Evolutionary conservation across 2,329 filamentous ascomycete species (phyloP).

Genomic region (Nemania sp.): DNA sequence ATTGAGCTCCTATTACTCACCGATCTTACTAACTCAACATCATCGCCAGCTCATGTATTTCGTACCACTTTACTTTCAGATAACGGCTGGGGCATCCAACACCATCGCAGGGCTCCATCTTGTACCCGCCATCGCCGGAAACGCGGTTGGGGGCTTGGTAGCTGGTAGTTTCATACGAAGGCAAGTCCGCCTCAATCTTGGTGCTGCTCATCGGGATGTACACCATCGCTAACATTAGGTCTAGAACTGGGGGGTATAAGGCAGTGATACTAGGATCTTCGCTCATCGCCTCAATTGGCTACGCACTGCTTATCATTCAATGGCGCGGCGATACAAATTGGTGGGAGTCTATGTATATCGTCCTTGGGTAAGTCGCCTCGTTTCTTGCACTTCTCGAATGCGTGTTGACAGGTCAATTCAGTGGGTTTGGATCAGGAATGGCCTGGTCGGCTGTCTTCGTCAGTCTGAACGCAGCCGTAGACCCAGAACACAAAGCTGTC

Average conservation of each 20-base stretch:
- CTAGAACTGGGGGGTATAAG: conserved; percentile 64
- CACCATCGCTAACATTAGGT: background rate
- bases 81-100: conserved; percentile 60
- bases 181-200: conserved; percentile 27
- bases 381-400: background rate
- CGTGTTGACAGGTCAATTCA: conserved; percentile 23
- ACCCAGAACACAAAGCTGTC: conserved; percentile 52
- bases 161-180: conserved; percentile 61
- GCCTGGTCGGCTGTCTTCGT: conserved; percentile 48
- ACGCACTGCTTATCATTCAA: conserved; percentile 56
- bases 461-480: conserved; percentile 51
- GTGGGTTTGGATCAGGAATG: conserved; percentile 55
- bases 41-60: conserved; percentile 60
- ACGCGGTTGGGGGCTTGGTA: conserved; percentile 65
- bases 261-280: conserved; percentile 56
- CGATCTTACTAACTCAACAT: conserved; percentile 10
- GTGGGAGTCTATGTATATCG: conserved; percentile 62
- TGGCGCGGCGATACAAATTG: conserved; percentile 65
- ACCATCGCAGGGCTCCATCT: conserved; percentile 64
- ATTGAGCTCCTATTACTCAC: conserved; percentile 5
- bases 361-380: conserved; percentile 49
- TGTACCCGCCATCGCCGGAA: conserved; percentile 69
- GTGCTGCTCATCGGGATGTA: background rate
- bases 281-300: conserved; percentile 52
- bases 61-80: conserved; percentile 72